Base-by-base conservation (phyloP, 1,139 yeast species). In the Zygosaccharomyces sapae region DNA sequence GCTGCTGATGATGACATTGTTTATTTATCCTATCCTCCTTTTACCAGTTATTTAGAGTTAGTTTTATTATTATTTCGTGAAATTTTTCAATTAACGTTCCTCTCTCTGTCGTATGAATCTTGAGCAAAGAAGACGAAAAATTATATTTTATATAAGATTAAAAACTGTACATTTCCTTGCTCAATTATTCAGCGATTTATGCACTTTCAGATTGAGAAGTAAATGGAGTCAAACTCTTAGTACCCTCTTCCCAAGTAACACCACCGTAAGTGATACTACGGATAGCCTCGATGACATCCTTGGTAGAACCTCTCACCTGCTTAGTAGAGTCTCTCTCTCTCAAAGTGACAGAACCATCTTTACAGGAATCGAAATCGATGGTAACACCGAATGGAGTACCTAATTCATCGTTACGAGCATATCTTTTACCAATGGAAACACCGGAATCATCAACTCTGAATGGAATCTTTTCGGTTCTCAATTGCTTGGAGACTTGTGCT, bases 341-440 rank as follows among this genome's bases (percentile, higher is more conserved):
- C 65, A 94, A 78, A 41, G 99, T 94, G 57, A 94, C 86, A n/a
- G 97, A 83, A 46, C 81, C 81, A 65, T 94, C 97, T 68, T 86
- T 81, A 54, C 86, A 80, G 45, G 96, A 84, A 56, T 94, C 97
- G 70, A 92, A 94, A 71, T 94, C 99, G 61, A 94, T 86, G 56
- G 99, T 94, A 69, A 94, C 81, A 70, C 99, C 99, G 66, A 92
- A 94, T 59, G 99, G 98, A 49, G 98, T 94, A 70, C 99, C 99
- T 69, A 94, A 80, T 74, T 94, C 99, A 70, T 94, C 99, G 70
- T 94, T 94, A 76, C 99, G 87, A 53, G 98, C 90, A 65, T 94
- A 94, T 74, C 99, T 86, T 76, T 90, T 88, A 74, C 99, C 99
- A 62, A 94, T 92, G 25, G 97, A 88, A 31, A 96, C 97, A 63